Evolutionary conservation across 2,329 filamentous ascomycete species (phyloP), one percentile per base, ranked within the genome.

Genomic region (Esteya vermicola): DNA sequence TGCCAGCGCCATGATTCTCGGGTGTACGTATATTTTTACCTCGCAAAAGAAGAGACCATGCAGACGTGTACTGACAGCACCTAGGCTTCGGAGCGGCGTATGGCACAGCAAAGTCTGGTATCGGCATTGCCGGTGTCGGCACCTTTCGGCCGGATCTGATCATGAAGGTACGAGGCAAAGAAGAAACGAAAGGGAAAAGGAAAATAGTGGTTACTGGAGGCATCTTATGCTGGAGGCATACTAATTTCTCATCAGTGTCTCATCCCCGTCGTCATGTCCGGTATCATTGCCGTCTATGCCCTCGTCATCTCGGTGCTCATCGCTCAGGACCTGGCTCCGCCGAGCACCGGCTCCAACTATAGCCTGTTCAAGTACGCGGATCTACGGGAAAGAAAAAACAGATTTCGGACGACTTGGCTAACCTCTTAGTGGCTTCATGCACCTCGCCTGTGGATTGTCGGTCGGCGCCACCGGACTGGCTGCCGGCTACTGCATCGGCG

Each of bases 281-380:
- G 91, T 75, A 98, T 98, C 58, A 85, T 98, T 55, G 91, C 91
- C 43, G 91, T 98, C 50, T 98, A 98, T 65, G 85, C 88, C 38
- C 82, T 98, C 51, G 91, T 98, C 54, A 88, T 98, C 51, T 83
- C 89, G 16, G 91, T 98, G 55, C 75, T 98, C 51, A 98, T 98
- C 58, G 85, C 86, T 41, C 81, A 85, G 61, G 85, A 94, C 59
- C 77, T 96, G 58, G 72, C 70, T 37, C 83, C 86, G 5, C 22
- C 81, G 80, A 42, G 69, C 72, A 14, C 63, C 63, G 18, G 65
- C 71, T 49, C 58, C 61, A 42, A 70, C 70, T 94, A 93, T 65
- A 86, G 78, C 55, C 68, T 96, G 48, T 98, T 91, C 65, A 81
- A 74, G 78, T 84, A 68, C 46, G 75, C n/a, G n/a, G n/a, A n/a